These are phyloP conservation scores for Borealophlyctis nickersoniae DNA, from an alignment of 192 early-diverging fungal genomes.

Conservation along the genomic window DNA sequence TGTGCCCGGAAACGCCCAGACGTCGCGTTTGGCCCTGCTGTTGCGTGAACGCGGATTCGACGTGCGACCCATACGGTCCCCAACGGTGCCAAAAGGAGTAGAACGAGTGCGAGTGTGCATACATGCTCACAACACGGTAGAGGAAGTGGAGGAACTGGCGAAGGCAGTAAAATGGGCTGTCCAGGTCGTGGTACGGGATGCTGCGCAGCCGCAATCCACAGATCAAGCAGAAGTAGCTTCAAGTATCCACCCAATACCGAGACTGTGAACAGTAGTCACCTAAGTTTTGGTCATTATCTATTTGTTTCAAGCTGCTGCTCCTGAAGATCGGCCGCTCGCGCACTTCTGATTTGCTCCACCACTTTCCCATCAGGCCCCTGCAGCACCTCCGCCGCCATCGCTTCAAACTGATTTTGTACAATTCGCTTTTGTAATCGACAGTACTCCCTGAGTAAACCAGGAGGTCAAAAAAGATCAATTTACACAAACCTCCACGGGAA, in stretches of 20 bases:
- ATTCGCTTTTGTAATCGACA: conserved; percentile 22
- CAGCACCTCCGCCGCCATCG: conserved; percentile 21
- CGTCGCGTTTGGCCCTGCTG: conserved; percentile 38
- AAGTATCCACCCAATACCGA: no score
- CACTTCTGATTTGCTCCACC: no score
- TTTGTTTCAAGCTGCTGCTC: no score
- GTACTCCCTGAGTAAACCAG: conserved; percentile 32
- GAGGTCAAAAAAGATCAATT: no score
- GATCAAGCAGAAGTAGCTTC: no score
- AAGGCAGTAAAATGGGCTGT: conserved; percentile 25
- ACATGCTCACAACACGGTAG: conserved; percentile 69
- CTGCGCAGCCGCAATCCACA: no score
- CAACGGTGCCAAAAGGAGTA: conserved; percentile 72
- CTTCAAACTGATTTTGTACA: conserved; percentile 25
- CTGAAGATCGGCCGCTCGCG: no score
- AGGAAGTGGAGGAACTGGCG: conserved; percentile 51
- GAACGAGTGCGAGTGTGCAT: conserved; percentile 85
- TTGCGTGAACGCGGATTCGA: conserved; percentile 54
- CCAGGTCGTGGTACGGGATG: conserved; percentile 10
- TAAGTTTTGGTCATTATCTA: no score
- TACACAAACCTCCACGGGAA: no score
- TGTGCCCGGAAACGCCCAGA: conserved; percentile 58
- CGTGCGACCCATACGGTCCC: conserved; percentile 74
- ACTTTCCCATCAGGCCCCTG: no score
- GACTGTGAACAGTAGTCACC: no score